Evolutionary conservation across 2,329 filamentous ascomycete genomes (phyloP).

Genomic region (Pseudocercospora eumusae): DNA sequence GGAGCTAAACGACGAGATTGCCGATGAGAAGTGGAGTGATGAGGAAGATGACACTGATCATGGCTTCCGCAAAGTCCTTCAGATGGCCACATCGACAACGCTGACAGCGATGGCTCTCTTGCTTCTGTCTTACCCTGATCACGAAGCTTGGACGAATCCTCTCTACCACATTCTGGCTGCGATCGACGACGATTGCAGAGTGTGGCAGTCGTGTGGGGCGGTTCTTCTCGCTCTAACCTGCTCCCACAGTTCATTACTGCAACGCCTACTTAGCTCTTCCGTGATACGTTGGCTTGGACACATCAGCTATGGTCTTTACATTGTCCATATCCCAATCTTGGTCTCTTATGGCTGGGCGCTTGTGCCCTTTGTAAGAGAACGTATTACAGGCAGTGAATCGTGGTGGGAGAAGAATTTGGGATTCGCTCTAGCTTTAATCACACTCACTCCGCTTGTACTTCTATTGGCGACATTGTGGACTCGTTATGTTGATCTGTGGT

Average conservation of each 20-base stretch:
- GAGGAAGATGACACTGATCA: too few relatives aligned
- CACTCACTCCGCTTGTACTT: background rate
- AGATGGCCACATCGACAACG: too few relatives aligned
- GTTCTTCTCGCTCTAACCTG: background rate
- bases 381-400: background rate
- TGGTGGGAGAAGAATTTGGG: background rate
- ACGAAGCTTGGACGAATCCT: constrained; percentile 1
- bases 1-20: too few relatives aligned
- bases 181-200: background rate
- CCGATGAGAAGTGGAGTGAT: too few relatives aligned
- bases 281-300: background rate
- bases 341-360: constrained; percentile 1
- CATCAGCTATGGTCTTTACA: constrained; percentile 4
- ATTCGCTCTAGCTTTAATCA: background rate
- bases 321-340: background rate
- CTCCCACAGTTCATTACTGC: background rate
- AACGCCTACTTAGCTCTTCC: background rate
- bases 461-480: background rate
- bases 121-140: constrained; percentile 2
- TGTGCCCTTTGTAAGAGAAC: background rate
- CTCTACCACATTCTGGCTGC: background rate
- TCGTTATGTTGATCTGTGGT: background rate
- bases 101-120: background rate
- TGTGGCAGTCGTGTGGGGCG: background rate
- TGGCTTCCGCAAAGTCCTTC: too few relatives aligned